Conservation (phyloP, 2,329 filamentous ascomycete species). For the Curvularia eragrostidis region DNA sequence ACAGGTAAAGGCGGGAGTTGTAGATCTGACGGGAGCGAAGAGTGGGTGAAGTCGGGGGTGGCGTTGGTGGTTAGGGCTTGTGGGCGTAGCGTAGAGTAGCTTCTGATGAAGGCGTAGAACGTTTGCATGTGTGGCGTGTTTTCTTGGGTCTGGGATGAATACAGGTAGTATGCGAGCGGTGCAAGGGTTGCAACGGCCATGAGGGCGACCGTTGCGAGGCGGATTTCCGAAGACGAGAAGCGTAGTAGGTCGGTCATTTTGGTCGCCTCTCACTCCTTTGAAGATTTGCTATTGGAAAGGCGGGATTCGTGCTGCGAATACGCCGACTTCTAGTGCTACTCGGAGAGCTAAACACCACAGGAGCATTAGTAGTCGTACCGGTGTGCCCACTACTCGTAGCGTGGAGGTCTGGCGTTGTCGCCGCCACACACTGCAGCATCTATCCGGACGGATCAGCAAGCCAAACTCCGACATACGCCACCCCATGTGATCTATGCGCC, state of each 20-base stretch:
- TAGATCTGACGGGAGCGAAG: conserved; percentile 52
- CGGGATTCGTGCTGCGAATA: neutral
- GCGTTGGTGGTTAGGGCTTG: conserved; percentile 48
- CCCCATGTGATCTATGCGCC: conserved; percentile 1
- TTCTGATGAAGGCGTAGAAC: conserved; percentile 45
- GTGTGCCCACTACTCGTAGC: conserved; percentile 5
- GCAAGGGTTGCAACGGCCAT: conserved; percentile 23
- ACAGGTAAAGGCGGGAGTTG: conserved; percentile 48
- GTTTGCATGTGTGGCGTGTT: conserved; percentile 34
- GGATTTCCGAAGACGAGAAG: conserved; percentile 26
- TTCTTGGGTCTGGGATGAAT: conserved; percentile 19
- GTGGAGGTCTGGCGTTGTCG: conserved; percentile 2
- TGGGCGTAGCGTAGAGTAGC: conserved; percentile 52
- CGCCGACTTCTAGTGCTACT: neutral
- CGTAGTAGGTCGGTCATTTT: conserved; percentile 26
- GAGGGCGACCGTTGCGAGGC: conserved; percentile 29
- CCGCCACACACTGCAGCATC: conserved; percentile 1
- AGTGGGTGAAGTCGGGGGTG: conserved; percentile 50
- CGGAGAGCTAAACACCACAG: neutral
- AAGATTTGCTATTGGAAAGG: neutral
- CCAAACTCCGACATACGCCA: neutral
- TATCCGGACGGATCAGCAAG: conserved; percentile 8
- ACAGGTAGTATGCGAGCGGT: conserved; percentile 27
- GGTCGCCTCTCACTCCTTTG: neutral
- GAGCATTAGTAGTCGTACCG: neutral